Conservation (phyloP, 306 rosid genomes). For the Castanea sativa region DNA sequence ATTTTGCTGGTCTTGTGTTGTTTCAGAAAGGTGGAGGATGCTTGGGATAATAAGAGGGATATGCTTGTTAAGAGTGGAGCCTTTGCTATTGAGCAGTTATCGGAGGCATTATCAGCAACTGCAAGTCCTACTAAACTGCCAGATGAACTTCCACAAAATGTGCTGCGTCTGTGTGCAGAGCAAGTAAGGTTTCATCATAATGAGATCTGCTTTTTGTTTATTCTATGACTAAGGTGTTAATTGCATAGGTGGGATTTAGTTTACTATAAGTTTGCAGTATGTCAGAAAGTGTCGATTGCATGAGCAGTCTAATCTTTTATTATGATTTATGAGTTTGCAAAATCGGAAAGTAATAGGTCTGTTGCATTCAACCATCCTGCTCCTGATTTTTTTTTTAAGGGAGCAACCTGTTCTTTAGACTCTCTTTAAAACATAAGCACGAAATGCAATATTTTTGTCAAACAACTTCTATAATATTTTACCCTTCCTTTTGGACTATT, state of each 20-base stretch:
- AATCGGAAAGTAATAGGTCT: neutral
- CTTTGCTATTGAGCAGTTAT: slow-evolving; percentile 78
- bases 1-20: slow-evolving; percentile 21
- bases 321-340: neutral
- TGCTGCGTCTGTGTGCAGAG: slow-evolving; percentile 64
- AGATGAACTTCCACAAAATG: slow-evolving; percentile 60
- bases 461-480: neutral
- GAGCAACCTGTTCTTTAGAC: neutral
- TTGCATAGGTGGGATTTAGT: neutral
- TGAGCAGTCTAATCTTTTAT: neutral
- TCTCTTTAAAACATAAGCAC: neutral
- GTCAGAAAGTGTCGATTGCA: neutral
- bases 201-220: slow-evolving; percentile 6
- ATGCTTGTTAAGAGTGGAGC: slow-evolving; percentile 81
- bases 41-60: slow-evolving; percentile 78
- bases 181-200: slow-evolving; percentile 48
- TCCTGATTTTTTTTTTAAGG: neutral
- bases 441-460: neutral
- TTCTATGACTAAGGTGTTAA: neutral
- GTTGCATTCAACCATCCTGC: neutral
- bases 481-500: neutral
- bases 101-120: slow-evolving; percentile 70
- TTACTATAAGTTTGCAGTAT: neutral
- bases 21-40: slow-evolving; percentile 81
- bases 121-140: slow-evolving; percentile 67